These are phyloP conservation scores for Chrysosporium queenslandicum DNA, from an alignment of 2,329 filamentous ascomycete genomes.

Conservation along the genomic window DNA sequence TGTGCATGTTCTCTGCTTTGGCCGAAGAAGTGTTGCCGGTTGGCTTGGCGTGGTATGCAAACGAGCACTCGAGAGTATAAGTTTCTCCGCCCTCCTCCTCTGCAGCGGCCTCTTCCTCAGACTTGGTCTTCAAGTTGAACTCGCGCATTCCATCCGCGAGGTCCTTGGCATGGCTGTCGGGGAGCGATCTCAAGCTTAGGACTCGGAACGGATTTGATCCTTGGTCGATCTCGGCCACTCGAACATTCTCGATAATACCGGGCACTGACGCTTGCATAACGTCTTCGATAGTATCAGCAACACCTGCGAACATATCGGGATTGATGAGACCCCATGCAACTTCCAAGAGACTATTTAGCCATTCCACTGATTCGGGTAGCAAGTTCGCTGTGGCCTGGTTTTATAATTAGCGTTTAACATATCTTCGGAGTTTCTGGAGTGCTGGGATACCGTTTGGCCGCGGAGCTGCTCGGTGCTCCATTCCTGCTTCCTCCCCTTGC, in stretches of 20 bases:
- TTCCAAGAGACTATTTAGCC: slow-evolving; percentile 83
- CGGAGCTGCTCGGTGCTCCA: slow-evolving; percentile 81
- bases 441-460: slow-evolving; percentile 55
- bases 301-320: slow-evolving; percentile 83
- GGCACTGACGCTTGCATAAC: slow-evolving; percentile 96
- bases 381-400: slow-evolving; percentile 66
- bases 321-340: slow-evolving; percentile 88
- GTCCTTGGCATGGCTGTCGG: slow-evolving; percentile 69
- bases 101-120: slow-evolving; percentile 76
- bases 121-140: slow-evolving; percentile 69
- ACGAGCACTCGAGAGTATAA: slow-evolving; percentile 83
- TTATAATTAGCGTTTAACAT: neutral
- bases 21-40: slow-evolving; percentile 59
- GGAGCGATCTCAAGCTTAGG: slow-evolving; percentile 73
- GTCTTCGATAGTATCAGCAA: slow-evolving; percentile 89
- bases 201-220: slow-evolving; percentile 84
- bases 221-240: slow-evolving; percentile 89
- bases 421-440: neutral
- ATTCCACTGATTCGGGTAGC: slow-evolving; percentile 85
- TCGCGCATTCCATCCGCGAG: slow-evolving; percentile 72
- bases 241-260: slow-evolving; percentile 82
- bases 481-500: slow-evolving; percentile 70
- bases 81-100: slow-evolving; percentile 85
- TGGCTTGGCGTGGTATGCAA: slow-evolving; percentile 83
- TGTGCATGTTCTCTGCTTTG: slow-evolving; percentile 91